Conservation (phyloP, 768 basidiomycete species). For the Calocera viscosa region DNA sequence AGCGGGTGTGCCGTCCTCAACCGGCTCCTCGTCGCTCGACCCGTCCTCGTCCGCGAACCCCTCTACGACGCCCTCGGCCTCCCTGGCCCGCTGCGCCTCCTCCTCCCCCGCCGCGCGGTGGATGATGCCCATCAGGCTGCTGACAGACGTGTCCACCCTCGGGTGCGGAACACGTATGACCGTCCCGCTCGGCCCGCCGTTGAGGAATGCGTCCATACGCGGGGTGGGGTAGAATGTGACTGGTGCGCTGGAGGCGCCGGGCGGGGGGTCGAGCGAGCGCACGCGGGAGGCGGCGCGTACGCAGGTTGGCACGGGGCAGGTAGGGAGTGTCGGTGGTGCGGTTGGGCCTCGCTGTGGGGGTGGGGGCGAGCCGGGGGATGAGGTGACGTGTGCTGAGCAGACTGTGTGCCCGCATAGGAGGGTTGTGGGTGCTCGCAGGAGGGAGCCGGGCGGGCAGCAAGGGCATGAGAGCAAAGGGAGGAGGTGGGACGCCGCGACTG, state of each 20-base stretch:
- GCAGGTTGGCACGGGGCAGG: constrained; percentile 33
- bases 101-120: background rate
- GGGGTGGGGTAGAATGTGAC: constrained; percentile 28
- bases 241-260: constrained; percentile 30
- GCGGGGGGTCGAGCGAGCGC: constrained; percentile 16
- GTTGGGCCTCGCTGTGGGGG: constrained; percentile 16
- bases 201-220: constrained; percentile 26
- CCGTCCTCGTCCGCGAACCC: background rate
- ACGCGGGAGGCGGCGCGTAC: constrained; percentile 12
- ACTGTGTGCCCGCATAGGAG: constrained; percentile 77
- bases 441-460: constrained; percentile 33
- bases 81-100: background rate
- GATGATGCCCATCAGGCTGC: background rate
- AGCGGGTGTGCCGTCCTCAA: background rate
- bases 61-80: background rate
- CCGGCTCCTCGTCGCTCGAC: constrained; percentile 1
- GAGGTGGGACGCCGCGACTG: constrained; percentile 19
- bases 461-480: constrained; percentile 41
- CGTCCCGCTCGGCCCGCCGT: constrained; percentile 10
- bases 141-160: constrained; percentile 7
- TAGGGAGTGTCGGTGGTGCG: constrained; percentile 20
- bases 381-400: constrained; percentile 44
- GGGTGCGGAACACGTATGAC: constrained; percentile 19
- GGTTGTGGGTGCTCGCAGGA: constrained; percentile 38
- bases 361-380: constrained; percentile 6